Evolutionary conservation across 805 yeast species (phyloP).

Genomic region (Candida takata): DNA sequence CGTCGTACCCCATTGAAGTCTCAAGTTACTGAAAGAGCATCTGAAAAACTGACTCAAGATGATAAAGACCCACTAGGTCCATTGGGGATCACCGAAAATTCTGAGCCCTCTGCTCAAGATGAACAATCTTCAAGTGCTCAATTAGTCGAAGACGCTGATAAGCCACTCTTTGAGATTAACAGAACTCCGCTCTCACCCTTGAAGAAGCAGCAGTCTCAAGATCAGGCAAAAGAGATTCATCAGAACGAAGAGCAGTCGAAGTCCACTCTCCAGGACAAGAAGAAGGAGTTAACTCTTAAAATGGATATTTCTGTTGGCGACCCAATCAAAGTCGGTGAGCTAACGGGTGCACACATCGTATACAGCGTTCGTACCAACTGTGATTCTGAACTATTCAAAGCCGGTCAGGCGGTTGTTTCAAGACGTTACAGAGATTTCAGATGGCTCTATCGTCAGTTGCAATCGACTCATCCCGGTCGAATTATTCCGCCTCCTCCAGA

Average conservation of each 20-base stretch:
- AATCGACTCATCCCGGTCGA: slow-evolving; percentile 80
- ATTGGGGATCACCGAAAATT: slow-evolving; percentile 25
- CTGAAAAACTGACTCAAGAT: slow-evolving; percentile 18
- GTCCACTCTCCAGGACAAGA: background rate
- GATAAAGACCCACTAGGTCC: slow-evolving; percentile 27
- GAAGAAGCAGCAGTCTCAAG: slow-evolving; percentile 5
- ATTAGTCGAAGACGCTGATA: slow-evolving; percentile 40
- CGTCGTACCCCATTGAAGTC: slow-evolving; percentile 29
- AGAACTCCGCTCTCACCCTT: slow-evolving; percentile 23
- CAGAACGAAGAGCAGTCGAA: slow-evolving; percentile 6
- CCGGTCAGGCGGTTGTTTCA: slow-evolving; percentile 51
- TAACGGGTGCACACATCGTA: slow-evolving; percentile 82
- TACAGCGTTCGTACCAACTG: slow-evolving; percentile 69
- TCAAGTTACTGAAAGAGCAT: no score
- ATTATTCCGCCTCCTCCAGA: slow-evolving; percentile 95
- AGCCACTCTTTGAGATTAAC: slow-evolving; percentile 45
- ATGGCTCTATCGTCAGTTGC: slow-evolving; percentile 88
- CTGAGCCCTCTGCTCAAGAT: slow-evolving; percentile 22
- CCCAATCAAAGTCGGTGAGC: slow-evolving; percentile 87
- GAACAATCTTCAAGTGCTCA: slow-evolving; percentile 28
- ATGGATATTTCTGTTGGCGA: slow-evolving; percentile 76
- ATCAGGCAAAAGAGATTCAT: background rate
- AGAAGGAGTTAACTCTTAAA: slow-evolving; percentile 12
- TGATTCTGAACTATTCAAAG: slow-evolving; percentile 22
- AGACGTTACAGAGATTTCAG: slow-evolving; percentile 89